Evolutionary conservation across 1,284 basidiomycete species (phyloP).

Genomic region (Austroboletus novae-zelandiae): DNA sequence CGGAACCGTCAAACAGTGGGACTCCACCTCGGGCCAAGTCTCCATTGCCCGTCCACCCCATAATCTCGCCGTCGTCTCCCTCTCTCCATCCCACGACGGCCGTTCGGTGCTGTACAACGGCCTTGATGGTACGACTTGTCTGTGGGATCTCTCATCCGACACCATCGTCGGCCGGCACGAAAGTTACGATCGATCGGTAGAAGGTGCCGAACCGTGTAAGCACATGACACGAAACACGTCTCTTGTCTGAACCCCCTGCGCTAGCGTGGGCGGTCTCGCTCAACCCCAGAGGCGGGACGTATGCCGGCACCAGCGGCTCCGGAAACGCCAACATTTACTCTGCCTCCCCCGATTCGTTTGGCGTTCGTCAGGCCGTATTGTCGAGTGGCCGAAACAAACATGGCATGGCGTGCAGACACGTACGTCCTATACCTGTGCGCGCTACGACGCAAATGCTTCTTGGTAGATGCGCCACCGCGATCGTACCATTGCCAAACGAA

Average conservation of each 20-base stretch:
- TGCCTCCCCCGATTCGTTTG: slow-evolving; percentile 58
- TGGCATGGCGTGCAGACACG: slow-evolving; percentile 77
- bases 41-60: slow-evolving; percentile 64
- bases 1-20: slow-evolving; percentile 70
- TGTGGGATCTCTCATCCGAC: slow-evolving; percentile 68
- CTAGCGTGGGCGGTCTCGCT: slow-evolving; percentile 81
- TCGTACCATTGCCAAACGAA: slow-evolving; percentile 5
- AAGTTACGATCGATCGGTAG: slow-evolving; percentile 60
- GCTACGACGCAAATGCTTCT: slow-evolving; percentile 4
- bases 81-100: slow-evolving; percentile 67
- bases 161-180: slow-evolving; percentile 62
- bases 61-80: slow-evolving; percentile 70
- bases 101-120: slow-evolving; percentile 69
- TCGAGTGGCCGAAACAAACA: slow-evolving; percentile 76
- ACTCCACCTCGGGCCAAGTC: slow-evolving; percentile 61
- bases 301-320: slow-evolving; percentile 76
- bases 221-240: slow-evolving; percentile 14
- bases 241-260: slow-evolving; percentile 10
- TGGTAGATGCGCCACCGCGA: not conserved
- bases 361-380: slow-evolving; percentile 53
- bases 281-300: slow-evolving; percentile 67
- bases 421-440: slow-evolving; percentile 40
- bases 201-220: slow-evolving; percentile 69
- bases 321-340: slow-evolving; percentile 72
- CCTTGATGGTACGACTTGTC: slow-evolving; percentile 73